Percentiles rank a stretch among this genome's conserved stretches.
These are phyloP conservation scores for Agaricus sinodeliciosus DNA, from an alignment of 768 basidiomycete genomes.

Conservation along the genomic window DNA sequence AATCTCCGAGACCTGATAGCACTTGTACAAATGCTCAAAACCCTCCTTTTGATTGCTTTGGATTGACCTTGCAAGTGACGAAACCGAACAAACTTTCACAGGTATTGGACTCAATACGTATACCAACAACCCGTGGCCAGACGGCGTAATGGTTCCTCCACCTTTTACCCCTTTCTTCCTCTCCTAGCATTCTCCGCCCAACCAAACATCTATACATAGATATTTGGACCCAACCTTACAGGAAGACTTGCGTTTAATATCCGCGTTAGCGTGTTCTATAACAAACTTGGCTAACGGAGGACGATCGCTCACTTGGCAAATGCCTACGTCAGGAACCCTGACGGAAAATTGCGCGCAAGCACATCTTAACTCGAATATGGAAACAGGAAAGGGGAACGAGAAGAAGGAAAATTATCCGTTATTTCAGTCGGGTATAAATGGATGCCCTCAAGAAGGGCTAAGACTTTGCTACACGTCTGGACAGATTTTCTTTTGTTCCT, in stretches of 20 bases:
- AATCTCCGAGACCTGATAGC: conserved; percentile 6
- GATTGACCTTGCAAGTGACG: background rate
- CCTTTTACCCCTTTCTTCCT: background rate
- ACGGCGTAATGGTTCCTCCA: conserved; percentile 3
- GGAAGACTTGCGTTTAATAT: conserved; percentile 7
- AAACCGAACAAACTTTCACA: conserved; percentile 2
- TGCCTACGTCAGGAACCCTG: conserved; percentile 8
- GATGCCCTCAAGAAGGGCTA: background rate
- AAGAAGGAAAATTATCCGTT: background rate
- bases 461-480: background rate
- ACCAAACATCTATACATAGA: conserved; percentile 6
- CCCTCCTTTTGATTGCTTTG: background rate
- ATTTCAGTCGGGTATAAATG: conserved; percentile 1
- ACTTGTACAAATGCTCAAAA: background rate
- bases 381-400: background rate
- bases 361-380: conserved; percentile 2
- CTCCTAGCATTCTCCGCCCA: conserved; percentile 4
- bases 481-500: background rate
- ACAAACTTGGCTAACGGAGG: conserved; percentile 5
- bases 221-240: conserved; percentile 7
- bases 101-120: background rate
- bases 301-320: conserved; percentile 4
- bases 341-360: background rate
- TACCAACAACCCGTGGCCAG: conserved; percentile 2
- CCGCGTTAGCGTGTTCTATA: conserved; percentile 6